Base-by-base conservation (phyloP, 2,329 filamentous ascomycete genomes). In the Aspergillus sclerotialis region DNA sequence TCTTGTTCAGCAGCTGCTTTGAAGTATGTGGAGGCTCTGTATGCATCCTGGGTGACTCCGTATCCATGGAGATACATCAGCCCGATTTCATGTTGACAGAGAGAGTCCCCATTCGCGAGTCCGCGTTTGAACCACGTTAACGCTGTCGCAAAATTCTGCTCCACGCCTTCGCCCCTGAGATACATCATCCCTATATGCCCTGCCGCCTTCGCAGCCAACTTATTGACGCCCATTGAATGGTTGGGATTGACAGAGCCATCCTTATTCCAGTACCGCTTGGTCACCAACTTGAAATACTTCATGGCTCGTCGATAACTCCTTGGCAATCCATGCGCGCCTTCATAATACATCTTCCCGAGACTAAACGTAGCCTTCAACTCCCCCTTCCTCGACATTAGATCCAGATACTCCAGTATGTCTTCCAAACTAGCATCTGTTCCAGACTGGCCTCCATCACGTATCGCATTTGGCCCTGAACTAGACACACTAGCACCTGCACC, bases 371-470 rank as follows among this genome's bases (percentile, higher is more conserved):
- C 86, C 55, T 85, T 88, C 36, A 86, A 76, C 52, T 94, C 87
- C 8, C 89, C 88, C 56, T 94, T 94, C 40, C 89, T 79, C 5
- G 87, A 87, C 72, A 94, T 82, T 27, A 94, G 72, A 50, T 94
- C 86, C 45, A 94, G 70, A 49, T 94, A 98, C 56, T 98, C 92
- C 39, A 98, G 78, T 11, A 96, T 84, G 59, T 98, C 90, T 49
- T 94, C 88, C 38, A 95, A 77, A 11, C 86, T 84, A 1, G 88
- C 87, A 50, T 94, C 83, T 1, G 83, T 78, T 53, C 92, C 84
- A 3, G 86, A 85, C 44, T 83, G 81, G 1, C 80, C 74, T 36
- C 79, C 78, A 13, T 80, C 77, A 43, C 80, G 80, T 50, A 82
- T 75, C 4, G 88, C 87, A 55, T 94, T 89, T 37, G 76, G 73